These are phyloP conservation scores for Torulaspora microellipsoides DNA, from an alignment of 805 yeast species.

Conservation along the genomic window DNA sequence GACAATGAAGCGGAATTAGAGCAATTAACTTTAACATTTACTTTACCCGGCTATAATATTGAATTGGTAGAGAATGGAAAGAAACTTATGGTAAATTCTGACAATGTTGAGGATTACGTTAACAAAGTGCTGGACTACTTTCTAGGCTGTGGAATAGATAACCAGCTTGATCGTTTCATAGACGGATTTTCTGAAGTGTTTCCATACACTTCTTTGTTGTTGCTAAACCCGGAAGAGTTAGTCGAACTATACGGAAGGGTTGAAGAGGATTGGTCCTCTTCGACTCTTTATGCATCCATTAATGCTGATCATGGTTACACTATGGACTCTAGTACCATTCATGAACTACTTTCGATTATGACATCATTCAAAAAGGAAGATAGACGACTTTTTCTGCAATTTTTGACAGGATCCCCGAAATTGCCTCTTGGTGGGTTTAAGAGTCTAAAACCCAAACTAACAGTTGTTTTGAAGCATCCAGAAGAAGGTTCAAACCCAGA, in stretches of 20 bases:
- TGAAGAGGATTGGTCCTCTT: constrained; percentile 81
- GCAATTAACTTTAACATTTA: constrained; percentile 58
- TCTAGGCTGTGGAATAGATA: constrained; percentile 56
- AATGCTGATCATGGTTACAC: constrained; percentile 90
- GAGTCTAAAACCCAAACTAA: constrained; percentile 71
- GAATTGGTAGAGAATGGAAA: constrained; percentile 58
- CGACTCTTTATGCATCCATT: constrained; percentile 54
- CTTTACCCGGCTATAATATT: constrained; percentile 68
- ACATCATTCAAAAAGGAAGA: constrained; percentile 48
- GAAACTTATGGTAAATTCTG: constrained; percentile 42
- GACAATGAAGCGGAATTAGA: constrained; percentile 29
- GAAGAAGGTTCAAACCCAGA: constrained; percentile 68
- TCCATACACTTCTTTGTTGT: constrained; percentile 65
- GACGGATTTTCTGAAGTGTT: constrained; percentile 80
- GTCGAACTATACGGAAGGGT: constrained; percentile 67
- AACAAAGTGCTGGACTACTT: constrained; percentile 52
- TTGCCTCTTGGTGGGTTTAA: constrained; percentile 93
- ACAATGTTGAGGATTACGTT: constrained; percentile 57
- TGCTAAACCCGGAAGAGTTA: constrained; percentile 73
- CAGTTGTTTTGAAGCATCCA: constrained; percentile 80
- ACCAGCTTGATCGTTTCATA: constrained; percentile 64
- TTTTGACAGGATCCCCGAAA: constrained; percentile 89
- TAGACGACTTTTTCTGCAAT: constrained; percentile 72
- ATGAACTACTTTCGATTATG: constrained; percentile 58
- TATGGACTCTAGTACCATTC: constrained; percentile 60